Evolutionary conservation across 441 rosid genomes (phyloP), one percentile per base, ranked within the genome.

Genomic region (Eugenia klotzschiana): DNA sequence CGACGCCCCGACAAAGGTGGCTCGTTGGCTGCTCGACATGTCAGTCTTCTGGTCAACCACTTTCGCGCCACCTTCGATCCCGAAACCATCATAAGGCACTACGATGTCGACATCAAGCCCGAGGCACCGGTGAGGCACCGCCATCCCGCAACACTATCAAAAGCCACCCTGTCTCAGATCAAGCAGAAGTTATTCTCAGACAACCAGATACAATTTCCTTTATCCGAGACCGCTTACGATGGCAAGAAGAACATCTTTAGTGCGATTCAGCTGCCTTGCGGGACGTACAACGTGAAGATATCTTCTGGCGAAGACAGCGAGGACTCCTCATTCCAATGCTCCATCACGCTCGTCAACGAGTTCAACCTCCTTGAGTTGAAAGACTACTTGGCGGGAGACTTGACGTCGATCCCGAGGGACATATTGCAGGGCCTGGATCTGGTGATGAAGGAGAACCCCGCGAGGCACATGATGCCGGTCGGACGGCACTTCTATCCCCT

Each of bases 211-310:
- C 80, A 80, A 23, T 94, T 96, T 80, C 95, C 98, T 10, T 53
- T 89, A 15, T 81, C 90, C 25, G 91, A 88, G 95, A 94, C 95
- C 6, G 94, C 93, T 9, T 95, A 92, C 82, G 99, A 95, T 87
- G 97, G 99, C 49, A 94, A 96, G 90, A 94, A 93, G 91, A 96
- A 93, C 87, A 93, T 95, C 41, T 94, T 93, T 82, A 94, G 98
- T 81, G 95, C 95, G 3, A 88, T 87, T 84, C 79, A 77, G 7
- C 82, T 96, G 83, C 94, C 96, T 22, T 88, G 88, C 1, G 96
- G 95, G 27, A 84, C 84, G 49, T 93, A 84, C 41, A 87, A 79
- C 84, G 98, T 92, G 79, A 89, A 90, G 10, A 88, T 91, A 54
- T 84, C 89, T 0, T 91, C 87, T 57, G 92, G 87, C 2, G 93